Evolutionary conservation across 2,329 filamentous ascomycete genomes (phyloP).

Genomic region (Penicillium frequentans): DNA sequence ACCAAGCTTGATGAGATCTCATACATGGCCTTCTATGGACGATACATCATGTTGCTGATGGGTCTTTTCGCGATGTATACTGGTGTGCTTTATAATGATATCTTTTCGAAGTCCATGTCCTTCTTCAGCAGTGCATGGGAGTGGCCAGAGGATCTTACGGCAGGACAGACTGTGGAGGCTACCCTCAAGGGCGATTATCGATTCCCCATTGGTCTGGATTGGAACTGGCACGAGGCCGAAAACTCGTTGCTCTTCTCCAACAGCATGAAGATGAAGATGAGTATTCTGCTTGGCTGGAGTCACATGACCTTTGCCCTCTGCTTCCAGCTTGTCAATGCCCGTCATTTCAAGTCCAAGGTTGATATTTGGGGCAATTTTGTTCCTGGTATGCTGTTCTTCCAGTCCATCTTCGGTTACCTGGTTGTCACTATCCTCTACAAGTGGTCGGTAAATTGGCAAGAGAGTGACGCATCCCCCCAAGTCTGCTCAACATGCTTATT

Average conservation of each 20-base stretch:
- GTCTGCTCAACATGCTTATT: constrained; percentile 96
- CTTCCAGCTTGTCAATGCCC: constrained; percentile 88
- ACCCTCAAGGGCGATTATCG: constrained; percentile 72
- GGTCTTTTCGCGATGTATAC: constrained; percentile 96
- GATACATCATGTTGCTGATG: constrained; percentile 99
- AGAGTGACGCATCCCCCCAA: constrained; percentile 67
- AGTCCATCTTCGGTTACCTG: constrained; percentile 96
- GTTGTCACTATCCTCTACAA: constrained; percentile 95
- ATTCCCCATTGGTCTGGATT: constrained; percentile 94
- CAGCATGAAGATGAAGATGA: constrained; percentile 99
- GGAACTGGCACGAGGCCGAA: constrained; percentile 93
- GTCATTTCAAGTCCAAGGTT: constrained; percentile 90
- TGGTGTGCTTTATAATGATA: constrained; percentile 95
- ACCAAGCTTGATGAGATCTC: constrained; percentile 97
- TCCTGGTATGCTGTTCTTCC: constrained; percentile 99
- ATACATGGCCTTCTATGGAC: constrained; percentile 97
- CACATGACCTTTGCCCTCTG: constrained; percentile 94
- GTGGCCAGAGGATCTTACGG: constrained; percentile 69
- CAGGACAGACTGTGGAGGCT: constrained; percentile 65
- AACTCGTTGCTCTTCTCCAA: constrained; percentile 95
- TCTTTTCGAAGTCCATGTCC: constrained; percentile 90
- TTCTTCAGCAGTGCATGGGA: constrained; percentile 89
- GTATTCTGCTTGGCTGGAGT: constrained; percentile 90
- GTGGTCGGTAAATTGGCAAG: constrained; percentile 87
- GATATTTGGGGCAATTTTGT: constrained; percentile 98